phyloP scores from a whole-genome alignment of 106 monocot genomes.

The Cymbidium sinense region DNA sequence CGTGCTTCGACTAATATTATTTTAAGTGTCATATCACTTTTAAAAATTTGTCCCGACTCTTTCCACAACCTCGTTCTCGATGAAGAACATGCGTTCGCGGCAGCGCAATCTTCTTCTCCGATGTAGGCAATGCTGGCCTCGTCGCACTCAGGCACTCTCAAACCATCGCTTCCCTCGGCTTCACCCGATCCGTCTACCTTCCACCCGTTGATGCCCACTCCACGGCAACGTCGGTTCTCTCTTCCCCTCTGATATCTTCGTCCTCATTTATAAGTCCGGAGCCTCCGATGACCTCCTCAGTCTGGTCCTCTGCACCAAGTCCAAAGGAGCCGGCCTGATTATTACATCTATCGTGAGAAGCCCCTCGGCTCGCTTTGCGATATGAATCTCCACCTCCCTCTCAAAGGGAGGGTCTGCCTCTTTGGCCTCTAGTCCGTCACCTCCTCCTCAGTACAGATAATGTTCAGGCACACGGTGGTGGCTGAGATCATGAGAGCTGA shows the following conservation, averaged over 20 bases:
- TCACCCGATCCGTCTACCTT: slow-evolving; percentile 56
- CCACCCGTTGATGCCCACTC: slow-evolving; percentile 73
- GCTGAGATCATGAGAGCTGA: slow-evolving; percentile 55
- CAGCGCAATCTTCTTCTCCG: slow-evolving; percentile 67
- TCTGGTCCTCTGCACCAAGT: slow-evolving; percentile 61
- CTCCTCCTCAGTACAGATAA: slow-evolving; percentile 64
- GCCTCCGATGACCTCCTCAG: slow-evolving; percentile 68
- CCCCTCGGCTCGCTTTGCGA: slow-evolving; percentile 47
- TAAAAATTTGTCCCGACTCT: too few relatives aligned
- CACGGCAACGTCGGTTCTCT: slow-evolving; percentile 86
- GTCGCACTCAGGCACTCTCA: slow-evolving; percentile 68
- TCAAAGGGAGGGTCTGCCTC: slow-evolving; percentile 62
- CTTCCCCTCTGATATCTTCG: slow-evolving; percentile 43
- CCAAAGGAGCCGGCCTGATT: slow-evolving; percentile 61
- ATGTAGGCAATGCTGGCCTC: slow-evolving; percentile 74
- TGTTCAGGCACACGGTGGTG: slow-evolving; percentile 61
- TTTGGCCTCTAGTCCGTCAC: slow-evolving; percentile 75
- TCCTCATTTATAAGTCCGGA: slow-evolving; percentile 93
- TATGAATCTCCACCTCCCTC: slow-evolving; percentile 58
- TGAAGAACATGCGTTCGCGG: slow-evolving; percentile 49
- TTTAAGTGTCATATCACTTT: too few relatives aligned
- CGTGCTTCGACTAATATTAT: too few relatives aligned
- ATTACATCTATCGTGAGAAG: slow-evolving; percentile 47
- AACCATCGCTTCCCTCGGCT: slow-evolving; percentile 75
- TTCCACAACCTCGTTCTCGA: slow-evolving; percentile 57